phyloP scores from a whole-genome alignment of 805 yeast species.

The Zygotorulaspora florentina region DNA sequence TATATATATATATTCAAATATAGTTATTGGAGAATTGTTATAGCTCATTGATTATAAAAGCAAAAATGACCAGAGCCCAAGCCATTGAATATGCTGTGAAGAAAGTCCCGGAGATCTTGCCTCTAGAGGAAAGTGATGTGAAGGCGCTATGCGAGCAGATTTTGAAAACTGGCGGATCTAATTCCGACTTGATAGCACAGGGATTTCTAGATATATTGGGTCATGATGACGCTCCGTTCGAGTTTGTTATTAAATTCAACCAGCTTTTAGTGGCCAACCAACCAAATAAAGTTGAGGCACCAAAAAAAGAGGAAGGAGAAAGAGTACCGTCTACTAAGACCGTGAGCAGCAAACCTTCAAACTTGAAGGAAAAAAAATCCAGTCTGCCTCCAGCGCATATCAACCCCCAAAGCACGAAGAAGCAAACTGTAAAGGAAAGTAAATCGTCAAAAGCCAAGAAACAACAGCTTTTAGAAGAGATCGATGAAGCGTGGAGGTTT shows the following conservation, averaged over 20 bases:
- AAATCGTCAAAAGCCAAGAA: conserved; percentile 26
- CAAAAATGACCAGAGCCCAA: conserved; percentile 25
- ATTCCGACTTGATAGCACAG: conserved; percentile 29
- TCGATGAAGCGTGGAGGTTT: conserved; percentile 57
- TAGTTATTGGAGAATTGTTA: no score
- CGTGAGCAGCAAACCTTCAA: not conserved
- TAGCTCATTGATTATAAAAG: no score
- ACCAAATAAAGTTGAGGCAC: not conserved
- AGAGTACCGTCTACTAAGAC: not conserved
- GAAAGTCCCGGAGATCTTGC: conserved; percentile 31
- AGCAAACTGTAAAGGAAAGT: conserved; percentile 17
- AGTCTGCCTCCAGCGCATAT: conserved; percentile 39
- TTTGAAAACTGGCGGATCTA: conserved; percentile 13
- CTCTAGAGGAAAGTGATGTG: conserved; percentile 30
- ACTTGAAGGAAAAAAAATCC: not conserved
- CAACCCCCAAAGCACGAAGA: conserved; percentile 62
- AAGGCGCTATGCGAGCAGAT: conserved; percentile 28
- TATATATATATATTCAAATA: no score
- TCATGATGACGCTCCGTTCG: conserved; percentile 30
- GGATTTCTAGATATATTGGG: conserved; percentile 33
- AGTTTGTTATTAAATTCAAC: conserved; percentile 31
- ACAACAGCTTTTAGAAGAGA: conserved; percentile 55
- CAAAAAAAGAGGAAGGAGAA: not conserved
- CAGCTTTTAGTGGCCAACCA: conserved; percentile 13
- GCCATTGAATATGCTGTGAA: conserved; percentile 30